Conservation (phyloP, 805 yeast genomes). For the Kluyveromyces nonfermentans region DNA sequence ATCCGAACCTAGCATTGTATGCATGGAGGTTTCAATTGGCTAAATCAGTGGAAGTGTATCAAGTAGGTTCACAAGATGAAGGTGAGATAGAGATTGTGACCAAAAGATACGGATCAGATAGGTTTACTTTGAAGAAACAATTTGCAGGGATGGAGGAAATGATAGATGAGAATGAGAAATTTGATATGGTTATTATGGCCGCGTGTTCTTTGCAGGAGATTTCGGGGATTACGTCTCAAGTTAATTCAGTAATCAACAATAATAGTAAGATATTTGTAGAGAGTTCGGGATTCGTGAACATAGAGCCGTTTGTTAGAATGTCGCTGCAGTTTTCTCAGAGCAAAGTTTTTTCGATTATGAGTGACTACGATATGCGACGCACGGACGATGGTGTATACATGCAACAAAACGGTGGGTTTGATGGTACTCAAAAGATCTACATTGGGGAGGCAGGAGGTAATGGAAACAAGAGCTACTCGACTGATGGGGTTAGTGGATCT, state of each 20-base stretch:
- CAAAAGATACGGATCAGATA: slow-evolving; percentile 20
- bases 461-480: neutral
- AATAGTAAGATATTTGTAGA: slow-evolving; percentile 53
- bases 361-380: slow-evolving; percentile 48
- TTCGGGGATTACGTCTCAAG: slow-evolving; percentile 32
- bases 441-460: slow-evolving; percentile 29
- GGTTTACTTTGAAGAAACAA: slow-evolving; percentile 17
- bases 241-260: slow-evolving; percentile 31
- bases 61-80: slow-evolving; percentile 23
- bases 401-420: slow-evolving; percentile 31
- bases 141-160: slow-evolving; percentile 16
- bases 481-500: slow-evolving; percentile 9
- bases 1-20: slow-evolving; percentile 24
- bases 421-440: slow-evolving; percentile 37
- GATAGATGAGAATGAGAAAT: slow-evolving; percentile 7
- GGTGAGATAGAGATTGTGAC: slow-evolving; percentile 18
- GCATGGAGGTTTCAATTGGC: slow-evolving; percentile 28
- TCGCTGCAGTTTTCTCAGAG: slow-evolving; percentile 30
- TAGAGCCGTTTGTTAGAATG: slow-evolving; percentile 58
- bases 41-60: slow-evolving; percentile 27
- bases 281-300: slow-evolving; percentile 59
- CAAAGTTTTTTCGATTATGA: slow-evolving; percentile 48
- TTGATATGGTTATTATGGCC: slow-evolving; percentile 40
- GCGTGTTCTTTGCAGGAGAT: slow-evolving; percentile 45
- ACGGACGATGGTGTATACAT: slow-evolving; percentile 28